Percentiles rank a stretch among this genome's conserved stretches.
phyloP scores from a whole-genome alignment of 2,329 filamentous ascomycete genomes.

The Penicillium sp. region DNA sequence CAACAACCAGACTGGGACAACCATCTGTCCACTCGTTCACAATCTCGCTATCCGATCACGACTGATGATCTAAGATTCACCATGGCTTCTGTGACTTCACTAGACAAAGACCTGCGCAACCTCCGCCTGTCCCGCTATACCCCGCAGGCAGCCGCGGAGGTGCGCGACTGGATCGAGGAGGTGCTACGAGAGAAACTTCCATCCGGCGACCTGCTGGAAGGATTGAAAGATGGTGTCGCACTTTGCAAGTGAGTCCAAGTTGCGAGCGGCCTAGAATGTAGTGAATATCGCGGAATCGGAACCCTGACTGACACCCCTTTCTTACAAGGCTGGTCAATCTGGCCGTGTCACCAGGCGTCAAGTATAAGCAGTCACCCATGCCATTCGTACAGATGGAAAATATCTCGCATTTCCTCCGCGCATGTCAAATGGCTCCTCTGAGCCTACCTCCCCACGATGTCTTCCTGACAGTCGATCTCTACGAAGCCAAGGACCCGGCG shows the following conservation, averaged over 20 bases:
- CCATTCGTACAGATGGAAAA: conserved; percentile 99
- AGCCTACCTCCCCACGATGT: conserved; percentile 91
- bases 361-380: conserved; percentile 90
- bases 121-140: conserved; percentile 93
- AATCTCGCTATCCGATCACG: background rate
- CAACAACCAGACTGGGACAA: conserved; percentile 2
- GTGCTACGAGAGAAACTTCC: conserved; percentile 73
- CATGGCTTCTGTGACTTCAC: conserved; percentile 91
- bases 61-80: conserved; percentile 13
- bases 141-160: conserved; percentile 83
- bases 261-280: background rate
- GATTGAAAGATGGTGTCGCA: conserved; percentile 84
- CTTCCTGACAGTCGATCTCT: conserved; percentile 96
- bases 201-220: conserved; percentile 75
- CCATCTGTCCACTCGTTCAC: background rate
- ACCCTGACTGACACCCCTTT: conserved; percentile 26
- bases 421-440: conserved; percentile 81
- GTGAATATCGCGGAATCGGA: background rate
- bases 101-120: conserved; percentile 94
- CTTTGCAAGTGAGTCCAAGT: conserved; percentile 75
- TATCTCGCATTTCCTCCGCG: conserved; percentile 90
- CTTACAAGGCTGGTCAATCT: conserved; percentile 74
- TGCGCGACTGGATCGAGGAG: conserved; percentile 80
- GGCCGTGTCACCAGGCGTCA: conserved; percentile 73
- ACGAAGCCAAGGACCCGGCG: conserved; percentile 91